A percentile compares a stretch with the other conserved stretches of the same genome.
These are phyloP conservation scores for Periconia sp. DNA, from an alignment of 2,329 filamentous ascomycete species.

Conservation along the genomic window DNA sequence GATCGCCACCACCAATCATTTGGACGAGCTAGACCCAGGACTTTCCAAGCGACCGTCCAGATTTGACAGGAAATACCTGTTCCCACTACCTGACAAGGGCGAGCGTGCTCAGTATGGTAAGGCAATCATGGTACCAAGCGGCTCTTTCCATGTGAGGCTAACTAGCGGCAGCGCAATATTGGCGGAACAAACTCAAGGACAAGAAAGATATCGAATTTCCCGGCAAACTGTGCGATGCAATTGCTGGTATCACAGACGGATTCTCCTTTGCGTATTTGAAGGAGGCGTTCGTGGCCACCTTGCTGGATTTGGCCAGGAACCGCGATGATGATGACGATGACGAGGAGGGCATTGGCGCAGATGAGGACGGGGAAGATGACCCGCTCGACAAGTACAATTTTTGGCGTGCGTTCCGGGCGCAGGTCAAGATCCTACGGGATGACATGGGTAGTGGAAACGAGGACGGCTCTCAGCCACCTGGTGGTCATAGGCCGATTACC, in stretches of 20 bases:
- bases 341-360: constrained; percentile 8
- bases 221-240: constrained; percentile 57
- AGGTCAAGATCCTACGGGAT: constrained; percentile 62
- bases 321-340: constrained; percentile 18
- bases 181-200: constrained; percentile 59
- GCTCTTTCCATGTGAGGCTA: constrained; percentile 10
- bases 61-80: constrained; percentile 69
- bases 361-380: constrained; percentile 41
- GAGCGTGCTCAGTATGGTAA: constrained; percentile 62
- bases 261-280: constrained; percentile 73
- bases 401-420: constrained; percentile 65
- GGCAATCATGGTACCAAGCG: background rate
- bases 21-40: constrained; percentile 43
- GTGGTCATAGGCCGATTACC: constrained; percentile 5
- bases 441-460: constrained; percentile 50
- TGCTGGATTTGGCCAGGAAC: constrained; percentile 59
- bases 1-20: constrained; percentile 46
- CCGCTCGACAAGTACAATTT: constrained; percentile 57
- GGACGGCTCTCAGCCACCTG: background rate
- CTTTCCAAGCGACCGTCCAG: constrained; percentile 65
- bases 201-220: constrained; percentile 65
- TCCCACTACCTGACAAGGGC: constrained; percentile 57
- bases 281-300: constrained; percentile 66
- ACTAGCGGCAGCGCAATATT: constrained; percentile 48
- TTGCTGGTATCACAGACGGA: constrained; percentile 63